These are phyloP conservation scores for Arabis alpina DNA, from an alignment of 345 rosid species.

Conservation along the genomic window DNA sequence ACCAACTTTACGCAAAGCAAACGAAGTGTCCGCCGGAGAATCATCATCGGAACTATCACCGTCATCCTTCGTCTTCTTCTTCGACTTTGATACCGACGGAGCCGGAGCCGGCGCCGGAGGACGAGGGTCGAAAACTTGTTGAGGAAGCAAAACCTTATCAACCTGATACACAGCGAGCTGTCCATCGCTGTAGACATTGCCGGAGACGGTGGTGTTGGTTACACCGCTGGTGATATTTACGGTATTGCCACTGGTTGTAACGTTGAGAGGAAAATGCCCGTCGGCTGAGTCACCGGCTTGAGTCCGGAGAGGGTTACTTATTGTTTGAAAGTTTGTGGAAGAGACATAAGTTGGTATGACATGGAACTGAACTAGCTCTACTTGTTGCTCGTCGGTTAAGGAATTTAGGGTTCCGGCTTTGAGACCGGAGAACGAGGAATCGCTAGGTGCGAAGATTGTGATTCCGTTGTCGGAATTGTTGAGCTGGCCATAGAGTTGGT, in stretches of 20 bases:
- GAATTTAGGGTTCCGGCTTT: slow-evolving; percentile 50
- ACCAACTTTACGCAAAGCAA: slow-evolving; percentile 27
- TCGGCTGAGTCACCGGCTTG: slow-evolving; percentile 53
- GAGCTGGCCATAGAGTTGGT: slow-evolving; percentile 50
- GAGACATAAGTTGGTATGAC: slow-evolving; percentile 49
- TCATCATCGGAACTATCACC: slow-evolving; percentile 39
- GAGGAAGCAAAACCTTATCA: slow-evolving; percentile 51
- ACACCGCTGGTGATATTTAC: slow-evolving; percentile 52
- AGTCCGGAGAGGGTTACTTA: slow-evolving; percentile 55
- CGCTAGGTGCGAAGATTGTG: slow-evolving; percentile 56
- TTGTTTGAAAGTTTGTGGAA: slow-evolving; percentile 47
- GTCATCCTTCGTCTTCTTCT: slow-evolving; percentile 43
- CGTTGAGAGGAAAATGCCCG: slow-evolving; percentile 49
- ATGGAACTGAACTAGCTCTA: slow-evolving; percentile 51
- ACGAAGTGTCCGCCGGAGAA: slow-evolving; percentile 47
- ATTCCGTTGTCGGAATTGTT: slow-evolving; percentile 55
- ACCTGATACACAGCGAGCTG: slow-evolving; percentile 55
- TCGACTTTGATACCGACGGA: slow-evolving; percentile 42
- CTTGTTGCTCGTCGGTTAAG: slow-evolving; percentile 48
- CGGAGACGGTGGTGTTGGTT: slow-evolving; percentile 54
- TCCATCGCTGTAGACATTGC: slow-evolving; percentile 51
- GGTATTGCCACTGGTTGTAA: slow-evolving; percentile 49
- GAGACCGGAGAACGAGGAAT: slow-evolving; percentile 50
- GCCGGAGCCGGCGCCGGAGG: slow-evolving; percentile 55
- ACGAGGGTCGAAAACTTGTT: slow-evolving; percentile 46